Evolutionary conservation across 2,329 filamentous ascomycete species (phyloP).

Genomic region (Lizonia empirigonia): DNA sequence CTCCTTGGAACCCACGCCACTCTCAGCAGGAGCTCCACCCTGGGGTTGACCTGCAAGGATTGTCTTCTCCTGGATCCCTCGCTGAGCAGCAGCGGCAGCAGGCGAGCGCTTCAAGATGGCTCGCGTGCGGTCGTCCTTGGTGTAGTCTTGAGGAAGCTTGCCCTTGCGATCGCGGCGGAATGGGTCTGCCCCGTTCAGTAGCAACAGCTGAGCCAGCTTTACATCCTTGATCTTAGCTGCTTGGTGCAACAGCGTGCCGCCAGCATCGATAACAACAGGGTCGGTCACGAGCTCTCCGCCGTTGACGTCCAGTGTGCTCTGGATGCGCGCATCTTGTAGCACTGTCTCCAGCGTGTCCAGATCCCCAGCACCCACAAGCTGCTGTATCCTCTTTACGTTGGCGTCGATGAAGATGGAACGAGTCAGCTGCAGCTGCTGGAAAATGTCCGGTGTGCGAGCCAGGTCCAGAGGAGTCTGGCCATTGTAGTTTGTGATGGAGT

Average conservation of each 20-base stretch:
- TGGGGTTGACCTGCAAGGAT: conserved; percentile 77
- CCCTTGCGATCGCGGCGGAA: conserved; percentile 95
- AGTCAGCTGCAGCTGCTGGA: conserved; percentile 89
- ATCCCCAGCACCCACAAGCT: conserved; percentile 72
- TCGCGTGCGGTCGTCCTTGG: conserved; percentile 88
- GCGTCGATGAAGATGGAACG: conserved; percentile 87
- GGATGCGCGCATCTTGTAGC: conserved; percentile 82
- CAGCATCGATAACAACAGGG: conserved; percentile 73
- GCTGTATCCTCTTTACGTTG: conserved; percentile 83
- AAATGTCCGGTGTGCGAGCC: conserved; percentile 90
- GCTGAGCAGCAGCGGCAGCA: conserved; percentile 89
- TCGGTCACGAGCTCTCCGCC: conserved; percentile 87
- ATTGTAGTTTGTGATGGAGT: conserved; percentile 81
- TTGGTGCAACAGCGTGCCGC: conserved; percentile 93
- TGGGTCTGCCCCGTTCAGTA: conserved; percentile 93
- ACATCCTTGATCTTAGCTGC: conserved; percentile 87
- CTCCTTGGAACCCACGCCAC: conserved; percentile 74
- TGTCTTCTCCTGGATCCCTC: conserved; percentile 95
- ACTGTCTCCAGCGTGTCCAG: conserved; percentile 80
- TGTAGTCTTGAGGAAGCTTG: conserved; percentile 93
- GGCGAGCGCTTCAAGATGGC: conserved; percentile 92
- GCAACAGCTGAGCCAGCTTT: conserved; percentile 83
- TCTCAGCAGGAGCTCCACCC: conserved; percentile 64
- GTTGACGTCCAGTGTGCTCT: conserved; percentile 90
- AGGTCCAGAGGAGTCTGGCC: conserved; percentile 87